Base-by-base conservation (phyloP, 2,329 filamentous ascomycete genomes). In the Aspergillus sojae region DNA sequence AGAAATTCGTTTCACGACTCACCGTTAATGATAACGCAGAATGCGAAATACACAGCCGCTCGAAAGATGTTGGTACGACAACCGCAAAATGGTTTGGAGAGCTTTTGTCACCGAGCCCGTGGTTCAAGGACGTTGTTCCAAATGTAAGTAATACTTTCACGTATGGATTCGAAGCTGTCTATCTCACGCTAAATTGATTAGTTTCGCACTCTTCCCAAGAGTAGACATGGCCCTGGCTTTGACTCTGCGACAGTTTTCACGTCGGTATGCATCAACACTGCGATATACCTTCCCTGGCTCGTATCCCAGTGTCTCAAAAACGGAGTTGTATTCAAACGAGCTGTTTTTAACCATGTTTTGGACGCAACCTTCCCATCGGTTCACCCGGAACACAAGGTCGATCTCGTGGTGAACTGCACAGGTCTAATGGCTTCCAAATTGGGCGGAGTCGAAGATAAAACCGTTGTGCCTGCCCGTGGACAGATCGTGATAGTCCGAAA, bases 231-330 rank as follows among this genome's bases (percentile, higher is more conserved):
- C 0, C 69, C 79, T 0, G 91, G 86, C n/a, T 85, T 89, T 60
- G 88, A 92, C 62, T 89, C 88, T 5, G 92, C 88, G 30, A 90
- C 86, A 54, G 82, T 84, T 62, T 96, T 94, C 77, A 92, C 87
- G 6, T 93, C 91, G 0, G 88, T 96, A 50, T 97, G 93, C 79
- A 93, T 97, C 75, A 97, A 97, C 78, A 91, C 91, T 0, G 87
- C 91, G 57, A 80, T 96, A 62, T 97, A 96, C 78, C 87, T 97
- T 4, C 88, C 91, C 3, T 97, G 91, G 87, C 88, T 97, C 0
- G 81, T 91, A 0, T 89, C 90, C 0, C 89, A 94, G 79, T 95
- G 92, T 75, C 83, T 91, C 30, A 86, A 86, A 68, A 86, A 88
- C 60, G 91, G 91, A 23, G 91, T 91, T 11, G 80, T 86, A 1